Evolutionary conservation across 805 yeast species (phyloP).

Genomic region (Candida maris): DNA sequence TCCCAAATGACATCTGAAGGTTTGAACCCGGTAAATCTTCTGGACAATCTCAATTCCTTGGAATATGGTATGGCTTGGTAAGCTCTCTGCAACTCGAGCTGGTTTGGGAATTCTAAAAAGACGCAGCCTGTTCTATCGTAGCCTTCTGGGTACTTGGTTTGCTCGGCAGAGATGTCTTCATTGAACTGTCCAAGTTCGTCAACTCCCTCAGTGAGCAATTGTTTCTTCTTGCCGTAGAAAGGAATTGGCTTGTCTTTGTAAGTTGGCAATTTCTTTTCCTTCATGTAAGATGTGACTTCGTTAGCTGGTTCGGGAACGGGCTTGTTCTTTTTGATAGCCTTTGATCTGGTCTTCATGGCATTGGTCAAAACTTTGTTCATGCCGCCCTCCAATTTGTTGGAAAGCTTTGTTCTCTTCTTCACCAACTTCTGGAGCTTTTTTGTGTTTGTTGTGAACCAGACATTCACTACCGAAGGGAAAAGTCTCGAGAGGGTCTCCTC

Average conservation of each 20-base stretch:
- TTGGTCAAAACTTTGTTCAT: conserved; percentile 56
- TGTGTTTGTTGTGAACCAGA: conserved; percentile 65
- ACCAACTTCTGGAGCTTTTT: conserved; percentile 51
- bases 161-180: conserved; percentile 56
- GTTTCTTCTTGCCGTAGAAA: conserved; percentile 77
- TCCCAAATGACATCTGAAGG: conserved; percentile 88
- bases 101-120: conserved; percentile 77
- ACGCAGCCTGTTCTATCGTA: conserved; percentile 61
- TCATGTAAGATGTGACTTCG: conserved; percentile 59
- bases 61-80: conserved; percentile 72
- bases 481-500: conserved; percentile 51
- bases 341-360: conserved; percentile 52
- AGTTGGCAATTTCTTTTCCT: conserved; percentile 75
- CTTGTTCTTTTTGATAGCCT: conserved; percentile 55
- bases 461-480: conserved; percentile 59
- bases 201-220: conserved; percentile 71
- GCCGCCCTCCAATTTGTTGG: conserved; percentile 61
- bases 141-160: conserved; percentile 45
- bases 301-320: conserved; percentile 54
- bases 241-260: conserved; percentile 67
- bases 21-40: conserved; percentile 56
- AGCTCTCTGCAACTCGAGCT: conserved; percentile 84
- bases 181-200: conserved; percentile 68
- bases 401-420: conserved; percentile 60
- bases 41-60: conserved; percentile 41